A percentile compares a stretch with the other conserved stretches of the same genome.
phyloP scores from a whole-genome alignment of 2,329 filamentous ascomycete genomes.

The Sporothrix dimorphospora region DNA sequence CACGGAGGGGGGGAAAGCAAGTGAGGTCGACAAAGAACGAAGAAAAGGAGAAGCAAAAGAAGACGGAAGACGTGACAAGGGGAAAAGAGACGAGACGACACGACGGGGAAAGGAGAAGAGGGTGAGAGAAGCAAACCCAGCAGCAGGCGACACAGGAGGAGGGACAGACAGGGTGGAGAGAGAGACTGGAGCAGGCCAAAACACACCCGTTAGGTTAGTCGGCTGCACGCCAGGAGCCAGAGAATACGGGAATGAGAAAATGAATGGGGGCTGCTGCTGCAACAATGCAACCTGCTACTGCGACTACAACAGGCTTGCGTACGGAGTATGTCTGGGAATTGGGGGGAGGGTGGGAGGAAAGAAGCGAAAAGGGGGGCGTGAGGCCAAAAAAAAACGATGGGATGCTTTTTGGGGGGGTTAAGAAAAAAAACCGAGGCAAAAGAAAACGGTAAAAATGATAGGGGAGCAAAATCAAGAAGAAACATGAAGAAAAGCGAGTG shows the following conservation, averaged over 20 bases:
- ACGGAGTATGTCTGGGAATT: constrained; percentile 10
- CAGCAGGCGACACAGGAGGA: not conserved
- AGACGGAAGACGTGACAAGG: constrained; percentile 27
- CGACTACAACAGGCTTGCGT: constrained; percentile 11
- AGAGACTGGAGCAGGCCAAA: constrained; percentile 6
- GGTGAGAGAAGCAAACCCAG: constrained; percentile 24
- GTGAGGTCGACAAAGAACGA: constrained; percentile 31
- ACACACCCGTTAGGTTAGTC: not conserved
- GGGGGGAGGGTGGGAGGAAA: constrained; percentile 25
- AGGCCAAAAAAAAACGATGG: constrained; percentile 17
- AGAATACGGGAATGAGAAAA: constrained; percentile 20
- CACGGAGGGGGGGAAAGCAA: not conserved
- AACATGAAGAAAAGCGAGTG: not conserved
- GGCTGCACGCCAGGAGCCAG: constrained; percentile 1
- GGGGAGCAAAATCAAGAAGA: not conserved
- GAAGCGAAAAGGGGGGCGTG: constrained; percentile 18
- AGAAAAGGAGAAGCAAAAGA: constrained; percentile 32
- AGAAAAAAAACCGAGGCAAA: constrained; percentile 7
- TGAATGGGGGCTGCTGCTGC: constrained; percentile 6
- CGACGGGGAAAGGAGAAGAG: constrained; percentile 35
- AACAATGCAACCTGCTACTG: constrained; percentile 17
- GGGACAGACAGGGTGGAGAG: not conserved
- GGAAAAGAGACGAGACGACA: constrained; percentile 31
- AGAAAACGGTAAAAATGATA: constrained; percentile 8
- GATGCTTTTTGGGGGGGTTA: not conserved